phyloP scores from a whole-genome alignment of 352 stramenopile species.

The Thalassiosira exigua region DNA sequence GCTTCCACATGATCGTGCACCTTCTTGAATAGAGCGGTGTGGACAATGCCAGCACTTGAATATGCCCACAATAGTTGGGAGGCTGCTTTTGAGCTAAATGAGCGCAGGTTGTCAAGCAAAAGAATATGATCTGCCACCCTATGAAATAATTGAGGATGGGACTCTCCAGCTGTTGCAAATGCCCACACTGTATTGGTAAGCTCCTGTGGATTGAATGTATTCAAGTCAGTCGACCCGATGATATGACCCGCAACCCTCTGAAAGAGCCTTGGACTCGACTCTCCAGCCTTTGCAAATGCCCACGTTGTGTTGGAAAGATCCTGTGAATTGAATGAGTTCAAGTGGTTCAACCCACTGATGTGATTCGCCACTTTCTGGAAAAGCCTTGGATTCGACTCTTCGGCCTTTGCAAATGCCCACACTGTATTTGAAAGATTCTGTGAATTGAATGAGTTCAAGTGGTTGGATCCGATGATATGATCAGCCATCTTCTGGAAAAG shows the following conservation, averaged over 20 bases:
- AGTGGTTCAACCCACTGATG: no score
- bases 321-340: no score
- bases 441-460: constrained; percentile 17
- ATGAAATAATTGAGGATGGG: background rate
- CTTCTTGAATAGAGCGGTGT: no score
- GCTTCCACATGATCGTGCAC: no score
- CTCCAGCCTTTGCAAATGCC: no score
- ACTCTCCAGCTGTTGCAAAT: constrained; percentile 1
- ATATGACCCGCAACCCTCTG: background rate
- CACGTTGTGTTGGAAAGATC: no score
- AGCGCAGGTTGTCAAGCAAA: constrained; percentile 1
- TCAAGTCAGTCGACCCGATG: background rate
- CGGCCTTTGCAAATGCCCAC: constrained; percentile 40
- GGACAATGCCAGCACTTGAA: no score
- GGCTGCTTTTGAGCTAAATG: background rate
- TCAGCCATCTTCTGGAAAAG: constrained; percentile 44
- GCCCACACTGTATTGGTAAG: background rate
- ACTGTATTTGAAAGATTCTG: constrained; percentile 35
- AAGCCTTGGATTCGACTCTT: constrained; percentile 9
- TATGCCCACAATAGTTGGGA: background rate
- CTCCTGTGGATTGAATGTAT: background rate
- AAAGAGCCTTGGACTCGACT: no score
- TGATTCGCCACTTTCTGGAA: constrained; percentile 1
- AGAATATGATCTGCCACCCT: constrained; percentile 4
- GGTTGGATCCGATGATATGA: constrained; percentile 8